phyloP scores from a whole-genome alignment of 495 filamentous ascomycete species.

The Bacidia rubella region DNA sequence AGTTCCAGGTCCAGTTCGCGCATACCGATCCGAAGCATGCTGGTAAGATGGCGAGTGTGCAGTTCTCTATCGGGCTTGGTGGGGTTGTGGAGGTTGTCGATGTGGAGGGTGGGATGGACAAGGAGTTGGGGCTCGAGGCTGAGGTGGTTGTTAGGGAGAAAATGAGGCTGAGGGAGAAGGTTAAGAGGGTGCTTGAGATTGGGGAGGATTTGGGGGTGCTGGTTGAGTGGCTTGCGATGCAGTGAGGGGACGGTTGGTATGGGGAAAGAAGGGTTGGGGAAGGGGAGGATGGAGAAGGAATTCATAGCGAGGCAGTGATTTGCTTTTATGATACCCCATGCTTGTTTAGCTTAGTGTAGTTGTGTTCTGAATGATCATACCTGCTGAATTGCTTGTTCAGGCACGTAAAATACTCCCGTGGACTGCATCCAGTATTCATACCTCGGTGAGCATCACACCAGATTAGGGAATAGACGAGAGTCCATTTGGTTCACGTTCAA shows the following conservation, averaged over 20 bases:
- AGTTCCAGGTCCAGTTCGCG: slow-evolving; percentile 35
- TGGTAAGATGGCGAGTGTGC: slow-evolving; percentile 27
- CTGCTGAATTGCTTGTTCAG: no score
- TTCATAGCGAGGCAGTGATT: slow-evolving; percentile 4
- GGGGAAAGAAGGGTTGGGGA: background rate
- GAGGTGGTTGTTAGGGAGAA: slow-evolving; percentile 15
- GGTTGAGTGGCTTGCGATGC: slow-evolving; percentile 36
- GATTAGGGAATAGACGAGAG: no score
- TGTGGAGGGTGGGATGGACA: slow-evolving; percentile 8
- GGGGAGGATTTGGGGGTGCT: slow-evolving; percentile 43
- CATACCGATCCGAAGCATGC: slow-evolving; percentile 25
- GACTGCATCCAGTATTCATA: no score
- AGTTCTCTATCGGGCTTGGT: slow-evolving; percentile 49
- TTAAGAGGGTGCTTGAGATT: slow-evolving; percentile 29
- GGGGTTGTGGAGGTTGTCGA: slow-evolving; percentile 39
- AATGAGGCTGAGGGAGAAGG: slow-evolving; percentile 15
- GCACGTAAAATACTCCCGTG: no score
- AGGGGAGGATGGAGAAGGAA: background rate
- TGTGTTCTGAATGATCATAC: no score
- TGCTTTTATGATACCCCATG: slow-evolving; percentile 1
- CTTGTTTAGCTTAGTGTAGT: background rate
- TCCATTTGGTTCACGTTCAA: no score
- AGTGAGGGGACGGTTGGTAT: background rate
- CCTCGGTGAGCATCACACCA: no score
- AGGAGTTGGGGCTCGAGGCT: slow-evolving; percentile 12